Evolutionary conservation across 768 basidiomycete genomes (phyloP).

Genomic region (Suillus clintonianus): DNA sequence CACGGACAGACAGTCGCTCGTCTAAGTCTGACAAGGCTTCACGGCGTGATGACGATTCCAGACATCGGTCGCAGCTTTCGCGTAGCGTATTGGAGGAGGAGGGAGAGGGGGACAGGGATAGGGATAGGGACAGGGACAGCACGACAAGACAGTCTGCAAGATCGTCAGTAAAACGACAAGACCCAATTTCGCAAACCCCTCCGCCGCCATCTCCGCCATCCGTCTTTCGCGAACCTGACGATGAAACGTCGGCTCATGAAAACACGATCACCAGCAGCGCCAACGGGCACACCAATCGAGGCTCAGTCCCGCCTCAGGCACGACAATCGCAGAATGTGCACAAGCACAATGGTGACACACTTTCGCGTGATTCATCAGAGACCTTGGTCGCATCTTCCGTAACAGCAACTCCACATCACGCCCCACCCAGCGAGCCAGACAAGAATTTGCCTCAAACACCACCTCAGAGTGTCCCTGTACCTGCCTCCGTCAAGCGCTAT

Average conservation of each 20-base stretch:
- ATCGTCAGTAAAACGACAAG: slow-evolving; percentile 39
- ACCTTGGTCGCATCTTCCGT: slow-evolving; percentile 3
- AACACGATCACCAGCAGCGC: background rate
- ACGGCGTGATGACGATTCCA: slow-evolving; percentile 44
- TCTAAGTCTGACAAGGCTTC: slow-evolving; percentile 45
- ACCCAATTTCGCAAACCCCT: slow-evolving; percentile 18
- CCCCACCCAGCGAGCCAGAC: slow-evolving; percentile 22
- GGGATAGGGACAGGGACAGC: slow-evolving; percentile 36
- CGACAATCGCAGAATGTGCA: slow-evolving; percentile 15
- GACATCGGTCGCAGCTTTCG: slow-evolving; percentile 52
- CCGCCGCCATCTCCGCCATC: slow-evolving; percentile 29
- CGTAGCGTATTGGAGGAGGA: slow-evolving; percentile 44
- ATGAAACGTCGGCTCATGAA: slow-evolving; percentile 22
- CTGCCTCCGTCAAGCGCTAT: slow-evolving; percentile 74
- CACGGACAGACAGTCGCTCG: slow-evolving; percentile 59
- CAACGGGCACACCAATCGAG: slow-evolving; percentile 16
- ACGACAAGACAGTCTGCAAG: slow-evolving; percentile 43
- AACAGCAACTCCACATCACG: slow-evolving; percentile 10
- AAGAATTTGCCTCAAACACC: slow-evolving; percentile 29
- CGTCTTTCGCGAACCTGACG: slow-evolving; percentile 34
- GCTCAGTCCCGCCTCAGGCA: slow-evolving; percentile 14
- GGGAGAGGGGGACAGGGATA: slow-evolving; percentile 10
- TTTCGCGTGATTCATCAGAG: slow-evolving; percentile 12
- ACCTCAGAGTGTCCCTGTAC: slow-evolving; percentile 41
- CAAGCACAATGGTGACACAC: slow-evolving; percentile 5